Conservation (phyloP, 495 filamentous ascomycete genomes). For the Xylona heveae region DNA sequence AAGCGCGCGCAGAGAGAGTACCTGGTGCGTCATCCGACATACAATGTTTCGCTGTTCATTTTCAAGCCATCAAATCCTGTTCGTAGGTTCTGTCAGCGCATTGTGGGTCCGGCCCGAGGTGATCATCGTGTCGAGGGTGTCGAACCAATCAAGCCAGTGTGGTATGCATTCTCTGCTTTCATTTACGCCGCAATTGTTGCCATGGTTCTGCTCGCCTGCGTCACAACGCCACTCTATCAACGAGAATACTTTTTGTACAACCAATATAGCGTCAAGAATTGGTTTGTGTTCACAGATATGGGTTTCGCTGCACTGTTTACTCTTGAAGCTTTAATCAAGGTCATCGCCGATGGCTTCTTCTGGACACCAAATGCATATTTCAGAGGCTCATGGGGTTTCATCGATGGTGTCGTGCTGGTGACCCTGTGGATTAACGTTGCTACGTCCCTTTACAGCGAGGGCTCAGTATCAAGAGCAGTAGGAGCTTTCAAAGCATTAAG, state of each 20-base stretch:
- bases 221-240: slow-evolving; percentile 88
- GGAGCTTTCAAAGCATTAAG: slow-evolving; percentile 97
- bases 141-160: slow-evolving; percentile 64
- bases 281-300: slow-evolving; percentile 86
- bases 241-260: slow-evolving; percentile 50
- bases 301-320: slow-evolving; percentile 80
- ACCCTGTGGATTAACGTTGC: slow-evolving; percentile 93
- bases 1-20: slow-evolving; percentile 83
- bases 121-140: slow-evolving; percentile 68
- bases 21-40: slow-evolving; percentile 63
- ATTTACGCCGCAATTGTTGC: slow-evolving; percentile 88
- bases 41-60: slow-evolving; percentile 82
- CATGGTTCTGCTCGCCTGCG: slow-evolving; percentile 88
- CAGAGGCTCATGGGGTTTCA: slow-evolving; percentile 88
- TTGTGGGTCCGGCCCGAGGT: slow-evolving; percentile 84
- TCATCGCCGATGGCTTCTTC: slow-evolving; percentile 89
- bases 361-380: slow-evolving; percentile 97
- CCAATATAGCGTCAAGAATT: slow-evolving; percentile 36
- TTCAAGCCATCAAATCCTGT: slow-evolving; percentile 60
- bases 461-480: slow-evolving; percentile 66
- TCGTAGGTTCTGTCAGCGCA: slow-evolving; percentile 63
- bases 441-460: slow-evolving; percentile 55
- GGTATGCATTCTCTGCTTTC: slow-evolving; percentile 84
- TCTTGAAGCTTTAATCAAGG: slow-evolving; percentile 74
- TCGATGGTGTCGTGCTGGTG: slow-evolving; percentile 79